A percentile compares a stretch with the other conserved stretches of the same genome.
Conservation (phyloP, 2,329 filamentous ascomycete species). For the Colletotrichum sp. region DNA sequence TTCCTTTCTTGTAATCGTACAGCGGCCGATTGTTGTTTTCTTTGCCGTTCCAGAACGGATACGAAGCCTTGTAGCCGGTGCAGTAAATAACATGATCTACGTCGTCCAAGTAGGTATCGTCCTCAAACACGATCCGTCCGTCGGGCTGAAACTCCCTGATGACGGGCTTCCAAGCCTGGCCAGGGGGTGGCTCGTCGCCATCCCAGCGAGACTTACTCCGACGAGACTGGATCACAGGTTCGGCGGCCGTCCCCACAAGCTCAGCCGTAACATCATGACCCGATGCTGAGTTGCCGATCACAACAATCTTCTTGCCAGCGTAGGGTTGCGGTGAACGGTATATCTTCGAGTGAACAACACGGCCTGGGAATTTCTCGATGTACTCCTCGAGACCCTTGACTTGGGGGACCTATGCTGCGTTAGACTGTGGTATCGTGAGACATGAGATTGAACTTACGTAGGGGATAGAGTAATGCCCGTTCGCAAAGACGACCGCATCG, state of each 20-base stretch:
- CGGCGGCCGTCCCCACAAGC: slow-evolving; percentile 36
- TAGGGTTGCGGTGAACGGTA: slow-evolving; percentile 44
- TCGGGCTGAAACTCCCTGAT: slow-evolving; percentile 47
- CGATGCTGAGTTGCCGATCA: slow-evolving; percentile 50
- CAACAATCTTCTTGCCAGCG: slow-evolving; percentile 35
- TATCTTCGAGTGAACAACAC: slow-evolving; percentile 49
- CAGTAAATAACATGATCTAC: slow-evolving; percentile 46
- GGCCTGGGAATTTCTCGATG: slow-evolving; percentile 38
- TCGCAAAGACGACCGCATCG: slow-evolving; percentile 46
- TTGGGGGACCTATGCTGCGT: slow-evolving; percentile 40
- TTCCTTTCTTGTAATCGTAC: slow-evolving; percentile 52
- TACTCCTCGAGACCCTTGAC: slow-evolving; percentile 49
- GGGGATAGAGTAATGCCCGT: slow-evolving; percentile 48
- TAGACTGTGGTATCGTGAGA: background rate
- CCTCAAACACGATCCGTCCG: slow-evolving; percentile 47
- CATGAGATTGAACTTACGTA: slow-evolving; percentile 37
- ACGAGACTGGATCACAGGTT: slow-evolving; percentile 56
- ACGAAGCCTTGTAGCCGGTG: slow-evolving; percentile 47
- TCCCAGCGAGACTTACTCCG: slow-evolving; percentile 55
- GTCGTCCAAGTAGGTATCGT: slow-evolving; percentile 36
- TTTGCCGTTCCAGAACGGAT: slow-evolving; percentile 52
- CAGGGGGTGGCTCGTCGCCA: slow-evolving; percentile 46
- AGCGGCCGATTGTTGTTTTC: slow-evolving; percentile 46
- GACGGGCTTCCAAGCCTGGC: slow-evolving; percentile 58
- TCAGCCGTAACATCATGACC: slow-evolving; percentile 44